Evolutionary conservation across 805 yeast genomes (phyloP).

Genomic region (Pichia scutulata): DNA sequence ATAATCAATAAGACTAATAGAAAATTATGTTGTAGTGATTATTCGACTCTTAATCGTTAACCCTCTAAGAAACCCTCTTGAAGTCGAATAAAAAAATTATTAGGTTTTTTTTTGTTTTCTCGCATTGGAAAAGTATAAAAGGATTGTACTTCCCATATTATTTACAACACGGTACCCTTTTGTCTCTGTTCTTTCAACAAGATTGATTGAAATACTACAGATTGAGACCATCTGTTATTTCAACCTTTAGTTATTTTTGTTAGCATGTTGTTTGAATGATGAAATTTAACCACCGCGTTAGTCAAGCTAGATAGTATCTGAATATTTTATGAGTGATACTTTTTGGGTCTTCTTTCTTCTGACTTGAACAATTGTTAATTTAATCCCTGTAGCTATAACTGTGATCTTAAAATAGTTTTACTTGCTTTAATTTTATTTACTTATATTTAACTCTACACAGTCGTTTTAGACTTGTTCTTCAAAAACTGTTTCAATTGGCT

Average conservation of each 20-base stretch:
- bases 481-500: slow-evolving; percentile 95
- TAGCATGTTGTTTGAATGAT: slow-evolving; percentile 18
- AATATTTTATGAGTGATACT: slow-evolving; percentile 29
- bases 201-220: neutral
- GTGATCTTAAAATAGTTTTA: neutral
- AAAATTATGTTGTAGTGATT: neutral
- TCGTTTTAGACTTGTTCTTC: slow-evolving; percentile 53
- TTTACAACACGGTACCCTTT: no score
- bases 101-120: neutral
- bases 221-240: neutral
- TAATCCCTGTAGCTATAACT: neutral
- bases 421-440: neutral
- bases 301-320: slow-evolving; percentile 41
- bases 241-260: neutral
- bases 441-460: neutral
- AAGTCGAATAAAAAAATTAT: neutral
- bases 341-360: slow-evolving; percentile 34
- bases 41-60: neutral
- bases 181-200: neutral
- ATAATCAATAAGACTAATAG: slow-evolving; percentile 1
- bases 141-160: neutral
- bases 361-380: slow-evolving; percentile 11
- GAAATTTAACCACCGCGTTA: slow-evolving; percentile 25
- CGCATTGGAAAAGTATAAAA: neutral
- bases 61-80: neutral